Evolutionary conservation across 331 rosid species (phyloP).

Genomic region (Spiraea crenata): DNA sequence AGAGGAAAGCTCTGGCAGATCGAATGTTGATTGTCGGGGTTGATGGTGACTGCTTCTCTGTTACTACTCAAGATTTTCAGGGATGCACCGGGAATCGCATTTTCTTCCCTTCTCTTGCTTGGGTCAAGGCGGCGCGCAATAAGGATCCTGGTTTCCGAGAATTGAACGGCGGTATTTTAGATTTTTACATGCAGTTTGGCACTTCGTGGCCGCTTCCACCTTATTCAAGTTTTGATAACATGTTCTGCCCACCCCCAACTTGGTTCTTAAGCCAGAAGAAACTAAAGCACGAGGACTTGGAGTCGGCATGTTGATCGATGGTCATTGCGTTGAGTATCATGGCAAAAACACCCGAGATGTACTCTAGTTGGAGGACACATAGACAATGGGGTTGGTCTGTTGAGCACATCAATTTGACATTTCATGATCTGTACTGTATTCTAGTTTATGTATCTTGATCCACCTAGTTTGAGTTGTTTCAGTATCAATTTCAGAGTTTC

Average conservation of each 20-base stretch:
- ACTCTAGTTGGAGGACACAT: too few species aligned
- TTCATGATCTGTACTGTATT: too few species aligned
- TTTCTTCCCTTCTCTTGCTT: neutral
- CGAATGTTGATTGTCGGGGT: neutral
- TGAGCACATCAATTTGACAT: too few species aligned
- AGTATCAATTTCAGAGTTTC: too few species aligned
- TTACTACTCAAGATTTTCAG: constrained; percentile 1
- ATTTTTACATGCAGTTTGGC: neutral
- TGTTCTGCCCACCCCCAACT: constrained; percentile 38
- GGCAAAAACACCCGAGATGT: too few species aligned
- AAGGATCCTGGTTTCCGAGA: too few species aligned
- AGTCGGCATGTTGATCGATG: too few species aligned
- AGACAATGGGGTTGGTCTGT: too few species aligned
- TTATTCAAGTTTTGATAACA: neutral
- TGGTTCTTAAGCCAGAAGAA: neutral
- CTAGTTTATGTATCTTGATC: too few species aligned
- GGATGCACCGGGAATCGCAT: constrained; percentile 5
- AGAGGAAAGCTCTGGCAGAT: neutral
- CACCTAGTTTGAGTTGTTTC: too few species aligned
- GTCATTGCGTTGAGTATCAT: too few species aligned
- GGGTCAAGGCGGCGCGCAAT: too few species aligned
- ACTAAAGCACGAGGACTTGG: neutral
- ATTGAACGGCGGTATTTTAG: neutral
- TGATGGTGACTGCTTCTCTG: constrained; percentile 6
- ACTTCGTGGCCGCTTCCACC: neutral